phyloP scores from a whole-genome alignment of 768 basidiomycete genomes.

The Phlebiopsis flavidoalba region DNA sequence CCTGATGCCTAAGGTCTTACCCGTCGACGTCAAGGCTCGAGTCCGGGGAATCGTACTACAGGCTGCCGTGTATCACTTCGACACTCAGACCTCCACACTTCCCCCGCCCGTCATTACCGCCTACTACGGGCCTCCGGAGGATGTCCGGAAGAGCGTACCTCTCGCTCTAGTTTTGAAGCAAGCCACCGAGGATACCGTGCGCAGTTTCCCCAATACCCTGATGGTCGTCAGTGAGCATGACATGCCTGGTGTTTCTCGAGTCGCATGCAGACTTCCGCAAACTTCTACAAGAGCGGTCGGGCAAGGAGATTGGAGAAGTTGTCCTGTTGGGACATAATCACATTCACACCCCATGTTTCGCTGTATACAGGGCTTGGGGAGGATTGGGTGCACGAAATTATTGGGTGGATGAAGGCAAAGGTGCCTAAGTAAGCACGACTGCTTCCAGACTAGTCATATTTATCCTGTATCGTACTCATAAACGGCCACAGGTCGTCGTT shows the following conservation, averaged over 20 bases:
- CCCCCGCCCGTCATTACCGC: constrained; percentile 23
- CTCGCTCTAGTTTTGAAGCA: constrained; percentile 32
- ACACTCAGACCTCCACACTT: neutral
- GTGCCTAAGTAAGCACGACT: neutral
- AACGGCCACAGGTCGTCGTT: neutral
- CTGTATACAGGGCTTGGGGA: constrained; percentile 54
- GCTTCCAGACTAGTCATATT: neutral
- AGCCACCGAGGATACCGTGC: constrained; percentile 30
- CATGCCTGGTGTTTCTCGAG: constrained; percentile 38
- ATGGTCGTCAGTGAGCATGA: constrained; percentile 50
- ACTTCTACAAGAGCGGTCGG: constrained; percentile 32
- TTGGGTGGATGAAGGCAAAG: constrained; percentile 17
- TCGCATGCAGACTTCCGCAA: constrained; percentile 33
- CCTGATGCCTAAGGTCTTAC: constrained; percentile 26
- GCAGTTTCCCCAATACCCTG: constrained; percentile 40
- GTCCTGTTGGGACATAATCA: constrained; percentile 55
- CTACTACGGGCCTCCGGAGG: constrained; percentile 37
- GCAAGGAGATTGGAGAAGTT: constrained; percentile 28
- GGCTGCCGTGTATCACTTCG: constrained; percentile 40
- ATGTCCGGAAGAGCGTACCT: constrained; percentile 33
- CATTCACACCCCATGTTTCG: constrained; percentile 47
- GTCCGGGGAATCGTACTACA: constrained; percentile 44
- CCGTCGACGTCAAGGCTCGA: constrained; percentile 21
- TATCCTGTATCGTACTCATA: neutral
- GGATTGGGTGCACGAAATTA: constrained; percentile 51